phyloP scores from a whole-genome alignment of 2,329 filamentous ascomycete genomes.

The Aspergillus neoniger region DNA sequence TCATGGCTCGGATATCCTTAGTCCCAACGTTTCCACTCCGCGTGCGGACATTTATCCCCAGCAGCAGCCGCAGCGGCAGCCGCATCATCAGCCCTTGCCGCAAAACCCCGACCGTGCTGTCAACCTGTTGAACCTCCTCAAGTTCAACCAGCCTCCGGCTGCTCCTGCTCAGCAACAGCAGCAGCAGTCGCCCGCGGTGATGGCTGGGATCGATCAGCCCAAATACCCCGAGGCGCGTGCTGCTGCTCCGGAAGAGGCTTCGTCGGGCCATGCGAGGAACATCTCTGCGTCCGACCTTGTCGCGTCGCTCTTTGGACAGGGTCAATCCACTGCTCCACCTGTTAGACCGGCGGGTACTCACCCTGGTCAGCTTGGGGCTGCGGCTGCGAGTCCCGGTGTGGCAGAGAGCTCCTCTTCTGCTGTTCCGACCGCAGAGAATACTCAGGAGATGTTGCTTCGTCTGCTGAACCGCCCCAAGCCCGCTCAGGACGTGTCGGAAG shows the following conservation, averaged over 20 bases:
- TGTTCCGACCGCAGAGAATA: slow-evolving; percentile 60
- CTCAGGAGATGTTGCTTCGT: slow-evolving; percentile 82
- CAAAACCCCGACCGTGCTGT: slow-evolving; percentile 53
- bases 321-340: slow-evolving; percentile 29
- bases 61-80: slow-evolving; percentile 38
- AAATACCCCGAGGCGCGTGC: slow-evolving; percentile 33
- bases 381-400: slow-evolving; percentile 22
- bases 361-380: slow-evolving; percentile 15
- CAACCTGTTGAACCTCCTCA: slow-evolving; percentile 65
- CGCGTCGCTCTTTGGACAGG: slow-evolving; percentile 56
- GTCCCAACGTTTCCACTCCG: slow-evolving; percentile 54
- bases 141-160: slow-evolving; percentile 57
- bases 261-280: slow-evolving; percentile 36
- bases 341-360: slow-evolving; percentile 19
- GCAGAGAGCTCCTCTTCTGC: slow-evolving; percentile 21
- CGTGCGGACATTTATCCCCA: slow-evolving; percentile 46
- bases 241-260: slow-evolving; percentile 21
- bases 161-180: slow-evolving; percentile 36
- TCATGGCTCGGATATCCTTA: slow-evolving; percentile 60
- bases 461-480: slow-evolving; percentile 74
- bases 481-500: slow-evolving; percentile 29
- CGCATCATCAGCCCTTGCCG: slow-evolving; percentile 39
- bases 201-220: slow-evolving; percentile 28
- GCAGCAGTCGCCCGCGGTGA: slow-evolving; percentile 35
- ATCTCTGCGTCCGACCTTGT: slow-evolving; percentile 61